Base-by-base conservation (phyloP, 495 filamentous ascomycete species). In the Penicillium herquei region DNA sequence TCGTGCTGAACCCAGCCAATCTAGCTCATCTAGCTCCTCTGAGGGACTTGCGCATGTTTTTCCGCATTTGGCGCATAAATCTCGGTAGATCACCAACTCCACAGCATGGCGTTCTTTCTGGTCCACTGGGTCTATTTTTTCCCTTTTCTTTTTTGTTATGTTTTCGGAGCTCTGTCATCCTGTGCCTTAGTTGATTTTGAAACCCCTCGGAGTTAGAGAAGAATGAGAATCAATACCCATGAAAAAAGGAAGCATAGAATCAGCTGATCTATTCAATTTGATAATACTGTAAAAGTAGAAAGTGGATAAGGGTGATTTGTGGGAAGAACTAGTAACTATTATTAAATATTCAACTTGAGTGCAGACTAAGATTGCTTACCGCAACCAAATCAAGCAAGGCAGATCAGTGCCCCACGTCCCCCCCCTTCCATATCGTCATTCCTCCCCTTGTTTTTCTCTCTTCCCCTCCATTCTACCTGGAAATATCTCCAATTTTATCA, bases 21-120 rank as follows among this genome's bases (percentile, higher is more conserved):
- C 14, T 17, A 26, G 41, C 16, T 32, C 21, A 45, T 45, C 46
- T 41, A 51, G 55, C 54, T 51, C 47, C 40, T 39, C 46, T 10
- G 49, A 35, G 11, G 68, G 70, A 9, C 50, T 78, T 26, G 60
- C 51, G 16, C 74, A 79, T 71, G 74, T 78, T n/a, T 78, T 74
- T 54, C 74, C 76, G 16, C 74, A 77, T 63, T 51, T 78, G 60
- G 68, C 68, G 49, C 59, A 59, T 50, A 42, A 59, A 45, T 55
- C 43, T 48, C 40, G 58, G 46, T 62, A 62, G 48, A 54, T 47
- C 43, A 41, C 57, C 54, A 51, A 18, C 47, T 52, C n/a, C 30
- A 49, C 46, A 37, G 54, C 31, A 37, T 35, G 18, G 46, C 32
- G 14, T 31, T 32, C 2, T 33, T 48, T 31, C 46, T 47, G 9